Evolutionary conservation across 805 yeast genomes (phyloP), one percentile per base, ranked within the genome.

Genomic region (Candida berthetii): DNA sequence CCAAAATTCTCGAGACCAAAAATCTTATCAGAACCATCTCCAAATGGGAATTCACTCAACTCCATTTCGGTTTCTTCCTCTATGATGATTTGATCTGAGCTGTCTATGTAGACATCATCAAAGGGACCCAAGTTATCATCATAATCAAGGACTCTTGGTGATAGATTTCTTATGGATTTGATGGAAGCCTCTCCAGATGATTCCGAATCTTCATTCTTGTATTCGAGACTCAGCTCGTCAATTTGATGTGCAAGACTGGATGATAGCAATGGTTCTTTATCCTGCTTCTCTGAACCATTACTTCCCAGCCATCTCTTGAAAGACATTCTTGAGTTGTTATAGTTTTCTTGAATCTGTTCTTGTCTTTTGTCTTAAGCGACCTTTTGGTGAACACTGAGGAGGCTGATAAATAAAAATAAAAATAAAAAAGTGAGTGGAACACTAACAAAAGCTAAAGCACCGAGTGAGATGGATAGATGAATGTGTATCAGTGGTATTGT

Each of bases 1-100:
- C 95, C 96, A 53, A 84, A 85, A 56, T 85, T 85, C 57, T 85
- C 93, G 74, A 83, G 77, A 1, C 95, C 95, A 58, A 76, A 85
- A 18, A 85, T 72, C 58, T 83, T 85, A 45, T 74, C 68, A 7
- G 80, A 66, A 2, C 89, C 90, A 56, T 80, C 81, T 5, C 88
- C 90, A 54, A 61, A 79, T 9, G 82, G 82, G 45, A 66, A 43
- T 7, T 46, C 46, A 8, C 4, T 19, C 10, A n/a, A 24, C 9
- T 17, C 27, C 27, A 24, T 14, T n/a, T 3, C 25, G 9, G 25
- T 15, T 31, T 25, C 14, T 27, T 5, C 22, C 13, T 36, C n/a
- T 11, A 33, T 14, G 18, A 17, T 10, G 11, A 17, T 10, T 14
- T 15, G 35, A 10, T 22, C 25, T 7, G 25, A 22, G 9, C 25